These are phyloP conservation scores for Afroboletus lepidellus DNA, from an alignment of 1,284 basidiomycete species.

Conservation along the genomic window DNA sequence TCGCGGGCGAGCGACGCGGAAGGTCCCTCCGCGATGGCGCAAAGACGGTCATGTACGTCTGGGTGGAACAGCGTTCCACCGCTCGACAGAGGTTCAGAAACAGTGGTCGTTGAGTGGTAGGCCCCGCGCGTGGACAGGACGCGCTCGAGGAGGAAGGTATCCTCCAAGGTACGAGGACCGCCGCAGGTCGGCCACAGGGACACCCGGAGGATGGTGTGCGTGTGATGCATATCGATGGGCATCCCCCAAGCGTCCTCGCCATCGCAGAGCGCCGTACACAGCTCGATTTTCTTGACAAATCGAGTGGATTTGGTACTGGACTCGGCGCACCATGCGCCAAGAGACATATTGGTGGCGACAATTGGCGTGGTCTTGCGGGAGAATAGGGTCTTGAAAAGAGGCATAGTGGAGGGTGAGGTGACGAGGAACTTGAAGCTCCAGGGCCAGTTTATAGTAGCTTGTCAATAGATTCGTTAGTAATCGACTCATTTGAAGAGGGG, in stretches of 20 bases:
- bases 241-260: slow-evolving; percentile 3
- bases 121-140: slow-evolving; percentile 10
- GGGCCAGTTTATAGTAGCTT: too few species aligned
- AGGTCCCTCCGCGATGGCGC: not conserved
- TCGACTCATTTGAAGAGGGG: too few species aligned
- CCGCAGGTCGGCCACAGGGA: not conserved
- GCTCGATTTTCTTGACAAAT: slow-evolving; percentile 13
- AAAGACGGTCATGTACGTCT: slow-evolving; percentile 11
- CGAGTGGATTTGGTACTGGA: not conserved
- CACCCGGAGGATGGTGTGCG: slow-evolving; percentile 10
- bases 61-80: slow-evolving; percentile 9
- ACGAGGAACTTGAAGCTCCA: too few species aligned
- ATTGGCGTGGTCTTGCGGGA: slow-evolving; percentile 6
- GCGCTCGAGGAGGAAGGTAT: slow-evolving; percentile 16
- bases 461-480: too few species aligned
- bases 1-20: not conserved
- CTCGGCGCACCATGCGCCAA: slow-evolving; percentile 6
- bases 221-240: not conserved
- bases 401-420: not conserved
- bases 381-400: slow-evolving; percentile 6
- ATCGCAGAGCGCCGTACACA: slow-evolving; percentile 12
- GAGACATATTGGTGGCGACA: slow-evolving; percentile 2
- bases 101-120: slow-evolving; percentile 10
- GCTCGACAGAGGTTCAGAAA: slow-evolving; percentile 3
- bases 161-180: not conserved